Evolutionary conservation across 2,329 filamentous ascomycete species (phyloP).

Genomic region (Clonostachys byssicola): DNA sequence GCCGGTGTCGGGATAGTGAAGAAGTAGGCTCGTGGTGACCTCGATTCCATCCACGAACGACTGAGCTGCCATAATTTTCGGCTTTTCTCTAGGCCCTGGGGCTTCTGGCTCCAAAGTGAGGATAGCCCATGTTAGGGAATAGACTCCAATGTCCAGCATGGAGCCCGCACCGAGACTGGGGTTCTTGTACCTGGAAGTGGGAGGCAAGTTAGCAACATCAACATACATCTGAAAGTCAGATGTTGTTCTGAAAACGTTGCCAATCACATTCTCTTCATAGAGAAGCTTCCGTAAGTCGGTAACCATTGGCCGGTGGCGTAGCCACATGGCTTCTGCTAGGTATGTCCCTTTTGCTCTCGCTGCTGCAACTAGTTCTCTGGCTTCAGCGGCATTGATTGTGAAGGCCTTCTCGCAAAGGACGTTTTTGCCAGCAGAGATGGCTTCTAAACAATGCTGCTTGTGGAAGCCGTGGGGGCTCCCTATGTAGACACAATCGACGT

Average conservation of each 20-base stretch:
- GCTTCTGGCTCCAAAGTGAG: slow-evolving; percentile 10
- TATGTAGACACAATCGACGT: slow-evolving; percentile 39
- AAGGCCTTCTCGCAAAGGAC: background rate
- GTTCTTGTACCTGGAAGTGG: background rate
- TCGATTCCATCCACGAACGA: slow-evolving; percentile 26
- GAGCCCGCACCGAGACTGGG: background rate
- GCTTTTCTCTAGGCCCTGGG: background rate
- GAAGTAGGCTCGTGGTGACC: slow-evolving; percentile 25
- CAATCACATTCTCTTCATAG: background rate
- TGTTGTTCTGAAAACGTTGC: background rate
- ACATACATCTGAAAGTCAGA: slow-evolving; percentile 15
- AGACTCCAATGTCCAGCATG: background rate
- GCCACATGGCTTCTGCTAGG: background rate
- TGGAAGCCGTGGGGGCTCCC: slow-evolving; percentile 39
- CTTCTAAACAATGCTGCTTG: slow-evolving; percentile 34
- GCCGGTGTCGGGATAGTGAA: slow-evolving; percentile 26
- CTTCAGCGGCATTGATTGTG: background rate
- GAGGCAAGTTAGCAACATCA: slow-evolving; percentile 15
- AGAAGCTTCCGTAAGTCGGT: slow-evolving; percentile 22
- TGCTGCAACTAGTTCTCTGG: background rate
- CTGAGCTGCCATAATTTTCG: slow-evolving; percentile 22
- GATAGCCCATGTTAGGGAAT: background rate
- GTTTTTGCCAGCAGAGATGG: slow-evolving; percentile 16
- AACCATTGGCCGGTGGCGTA: background rate
- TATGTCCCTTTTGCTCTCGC: background rate